Conservation (phyloP, 2,329 filamentous ascomycete species). For the Nothomitra cinnamomea region DNA sequence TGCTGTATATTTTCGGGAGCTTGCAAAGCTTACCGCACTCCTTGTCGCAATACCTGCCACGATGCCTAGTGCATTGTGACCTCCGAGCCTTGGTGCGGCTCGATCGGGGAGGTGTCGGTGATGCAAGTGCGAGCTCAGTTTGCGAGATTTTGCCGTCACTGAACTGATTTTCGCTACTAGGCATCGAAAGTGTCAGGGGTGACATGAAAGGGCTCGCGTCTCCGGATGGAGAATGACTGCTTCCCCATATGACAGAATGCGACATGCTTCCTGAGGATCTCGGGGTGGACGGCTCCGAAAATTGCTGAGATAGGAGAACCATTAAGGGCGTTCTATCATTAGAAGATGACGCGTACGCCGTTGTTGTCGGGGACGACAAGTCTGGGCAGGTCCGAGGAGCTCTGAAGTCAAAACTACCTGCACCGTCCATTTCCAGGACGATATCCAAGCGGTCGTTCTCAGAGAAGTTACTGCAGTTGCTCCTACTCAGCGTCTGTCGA, state of each 20-base stretch:
- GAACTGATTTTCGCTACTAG: neutral
- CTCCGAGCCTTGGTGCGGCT: neutral
- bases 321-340: neutral
- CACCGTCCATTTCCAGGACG: neutral
- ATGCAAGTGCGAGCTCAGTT: neutral
- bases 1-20: constrained; percentile 2
- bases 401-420: too few species aligned
- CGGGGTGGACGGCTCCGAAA: neutral
- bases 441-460: neutral
- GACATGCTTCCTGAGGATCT: neutral
- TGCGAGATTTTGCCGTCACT: neutral
- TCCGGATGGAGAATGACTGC: neutral
- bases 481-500: neutral
- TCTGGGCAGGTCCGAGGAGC: neutral
- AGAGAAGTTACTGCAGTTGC: neutral
- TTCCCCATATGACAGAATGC: neutral
- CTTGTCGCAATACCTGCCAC: constrained; percentile 1
- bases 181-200: neutral
- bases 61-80: constrained; percentile 1
- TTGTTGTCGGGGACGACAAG: neutral
- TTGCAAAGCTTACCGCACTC: constrained; percentile 3
- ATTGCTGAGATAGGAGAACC: constrained; percentile 1
- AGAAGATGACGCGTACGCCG: neutral
- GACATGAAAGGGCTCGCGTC: neutral
- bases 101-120: neutral